Conservation (phyloP, 169 alveolate species). For the Plasmodium gonderi region DNA sequence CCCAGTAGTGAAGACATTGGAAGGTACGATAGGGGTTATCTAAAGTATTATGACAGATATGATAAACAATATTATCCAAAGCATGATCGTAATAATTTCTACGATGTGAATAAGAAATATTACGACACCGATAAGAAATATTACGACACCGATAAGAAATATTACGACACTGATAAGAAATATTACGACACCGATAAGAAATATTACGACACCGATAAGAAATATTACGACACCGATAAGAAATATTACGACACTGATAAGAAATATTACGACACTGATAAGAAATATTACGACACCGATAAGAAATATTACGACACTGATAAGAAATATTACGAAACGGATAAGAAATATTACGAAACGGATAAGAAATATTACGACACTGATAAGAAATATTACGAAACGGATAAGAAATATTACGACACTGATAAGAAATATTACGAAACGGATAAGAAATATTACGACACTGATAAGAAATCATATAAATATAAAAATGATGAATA, state of each 20-base stretch:
- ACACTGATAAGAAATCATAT: neutral
- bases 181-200: neutral
- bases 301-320: neutral
- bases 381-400: neutral
- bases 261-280: neutral
- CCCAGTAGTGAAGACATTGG: neutral
- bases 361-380: constrained; percentile 1
- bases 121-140: neutral
- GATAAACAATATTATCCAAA: constrained; percentile 29
- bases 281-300: neutral
- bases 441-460: neutral
- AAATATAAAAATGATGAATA: constrained; percentile 2
- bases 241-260: neutral
- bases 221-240: neutral
- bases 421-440: neutral
- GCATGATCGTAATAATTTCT: neutral
- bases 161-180: neutral
- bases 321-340: neutral
- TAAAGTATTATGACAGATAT: constrained; percentile 14
- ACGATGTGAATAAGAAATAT: constrained; percentile 9
- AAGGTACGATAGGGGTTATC: neutral
- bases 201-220: neutral
- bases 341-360: neutral
- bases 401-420: neutral
- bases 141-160: neutral